Evolutionary conservation across 2,329 filamentous ascomycete species (phyloP), one percentile per base, ranked within the genome.

Genomic region (Sordariomycetes sp.): DNA sequence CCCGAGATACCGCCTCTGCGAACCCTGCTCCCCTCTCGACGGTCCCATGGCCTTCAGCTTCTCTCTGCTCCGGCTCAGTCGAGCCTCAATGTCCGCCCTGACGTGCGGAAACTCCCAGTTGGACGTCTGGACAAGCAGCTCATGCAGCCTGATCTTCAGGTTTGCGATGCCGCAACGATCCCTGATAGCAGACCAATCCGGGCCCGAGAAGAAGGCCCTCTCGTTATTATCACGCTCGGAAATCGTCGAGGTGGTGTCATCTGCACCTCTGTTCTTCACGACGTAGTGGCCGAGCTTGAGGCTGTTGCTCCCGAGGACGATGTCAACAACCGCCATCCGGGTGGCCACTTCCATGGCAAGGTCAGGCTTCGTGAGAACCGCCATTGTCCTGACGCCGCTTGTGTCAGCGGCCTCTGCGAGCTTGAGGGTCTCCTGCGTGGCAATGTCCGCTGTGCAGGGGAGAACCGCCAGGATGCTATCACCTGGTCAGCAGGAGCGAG

Each of bases 311-410:
- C 75, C 74, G 0, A 56, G 52, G 0, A 78, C 68, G 0, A 77
- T 69, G 3, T 77, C 68, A 2, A 74, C 65, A 1, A 74, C 66
- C 1, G 68, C 68, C 0, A 67, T 62, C 28, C 74, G 67, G 0
- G 66, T 72, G 0, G 67, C 67, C 0, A 64, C 58, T 53, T 80
- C 76, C 0, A 64, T 64, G 0, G 76, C 74, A 0, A 84, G 67
- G 58, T 87, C 83, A 0, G 80, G 77, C 61, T 85, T 86, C 0
- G 82, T 86, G 0, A 85, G 68, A 0, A 79, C 72, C 0, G 73
- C 74, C 8, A 79, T 63, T 0, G 76, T 79, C 0, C 76, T 61
- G 3, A 64, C 60, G 0, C 76, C 75, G 0, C 68, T 57, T 0
- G 71, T 69, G 13, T 79, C 77, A 0, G 59, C 67, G 0, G 67